Conservation (phyloP, 148 eudicot genomes). For the Rhododendron simsii region DNA sequence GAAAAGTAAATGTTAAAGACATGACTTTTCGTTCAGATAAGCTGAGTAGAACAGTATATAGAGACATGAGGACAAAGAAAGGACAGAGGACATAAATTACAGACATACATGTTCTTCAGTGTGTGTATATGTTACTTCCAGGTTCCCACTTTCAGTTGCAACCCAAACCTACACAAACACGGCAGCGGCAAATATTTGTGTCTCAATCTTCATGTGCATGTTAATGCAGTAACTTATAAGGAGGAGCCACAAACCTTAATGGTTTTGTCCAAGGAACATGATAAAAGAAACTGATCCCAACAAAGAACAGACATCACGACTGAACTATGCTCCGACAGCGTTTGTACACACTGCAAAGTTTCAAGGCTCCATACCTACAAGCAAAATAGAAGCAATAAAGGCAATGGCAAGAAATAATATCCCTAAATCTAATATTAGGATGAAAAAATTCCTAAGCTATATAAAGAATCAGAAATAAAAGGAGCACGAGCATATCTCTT, state of each 20-base stretch:
- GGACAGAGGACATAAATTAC: background rate
- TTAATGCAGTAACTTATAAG: background rate
- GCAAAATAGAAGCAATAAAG: slow-evolving; percentile 7
- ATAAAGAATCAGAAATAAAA: background rate
- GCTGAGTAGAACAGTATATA: background rate
- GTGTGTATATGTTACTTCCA: slow-evolving; percentile 92
- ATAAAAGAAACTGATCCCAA: slow-evolving; percentile 93
- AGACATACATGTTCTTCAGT: slow-evolving; percentile 72
- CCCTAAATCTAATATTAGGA: background rate
- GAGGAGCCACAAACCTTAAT: slow-evolving; percentile 51
- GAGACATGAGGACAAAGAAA: background rate
- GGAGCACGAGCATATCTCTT: background rate
- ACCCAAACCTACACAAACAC: slow-evolving; percentile 69
- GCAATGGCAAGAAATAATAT: slow-evolving; percentile 1
- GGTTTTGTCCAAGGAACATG: slow-evolving; percentile 85
- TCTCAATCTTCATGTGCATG: background rate
- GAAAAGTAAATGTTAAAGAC: background rate
- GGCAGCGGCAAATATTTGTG: background rate
- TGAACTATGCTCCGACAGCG: slow-evolving; percentile 63
- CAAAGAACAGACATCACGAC: slow-evolving; percentile 97
- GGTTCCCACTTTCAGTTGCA: slow-evolving; percentile 72
- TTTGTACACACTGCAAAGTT: slow-evolving; percentile 83
- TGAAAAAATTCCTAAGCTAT: background rate
- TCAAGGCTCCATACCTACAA: slow-evolving; percentile 96
- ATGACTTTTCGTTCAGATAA: background rate